Conservation (phyloP, 495 filamentous ascomycete species). For the Penicillium desertorum region DNA sequence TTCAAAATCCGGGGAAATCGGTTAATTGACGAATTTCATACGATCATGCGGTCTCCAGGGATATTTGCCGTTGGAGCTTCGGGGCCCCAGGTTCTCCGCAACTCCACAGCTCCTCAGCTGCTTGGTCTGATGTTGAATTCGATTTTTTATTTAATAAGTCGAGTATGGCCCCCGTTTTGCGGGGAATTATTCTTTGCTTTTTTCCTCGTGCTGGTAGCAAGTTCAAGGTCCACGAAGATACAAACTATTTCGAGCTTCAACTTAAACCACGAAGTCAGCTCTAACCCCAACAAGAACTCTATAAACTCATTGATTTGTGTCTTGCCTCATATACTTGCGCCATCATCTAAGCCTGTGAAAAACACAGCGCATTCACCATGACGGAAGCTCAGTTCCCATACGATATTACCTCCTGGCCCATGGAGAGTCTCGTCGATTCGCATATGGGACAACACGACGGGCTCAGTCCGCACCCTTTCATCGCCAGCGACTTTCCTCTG, state of each 20-base stretch:
- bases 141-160: constrained; percentile 3
- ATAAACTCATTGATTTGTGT: too few species aligned
- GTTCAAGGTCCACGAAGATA: neutral
- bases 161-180: constrained; percentile 5
- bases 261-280: neutral
- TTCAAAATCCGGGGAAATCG: constrained; percentile 24
- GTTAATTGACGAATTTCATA: constrained; percentile 15
- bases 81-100: constrained; percentile 10
- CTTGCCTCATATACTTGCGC: neutral
- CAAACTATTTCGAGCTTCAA: neutral
- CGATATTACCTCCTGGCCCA: constrained; percentile 1
- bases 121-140: neutral
- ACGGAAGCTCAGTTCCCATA: constrained; percentile 1
- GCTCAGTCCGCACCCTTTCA: neutral
- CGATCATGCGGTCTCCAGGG: constrained; percentile 5
- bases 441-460: neutral
- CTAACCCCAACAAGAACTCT: too few species aligned
- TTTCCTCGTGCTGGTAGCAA: neutral
- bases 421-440: neutral
- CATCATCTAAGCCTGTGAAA: neutral
- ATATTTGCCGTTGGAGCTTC: constrained; percentile 12
- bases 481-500: constrained; percentile 6
- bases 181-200: neutral
- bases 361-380: neutral
- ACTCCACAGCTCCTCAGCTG: neutral